Evolutionary conservation across 176 grass and related monocot species (phyloP).

Genomic region (Triticum aestivum): IWGSC_CS_RefSeq_v2.1 NC_057812.1:51204662-51205161

Average conservation of each 20-base stretch:
- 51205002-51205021: too few relatives aligned
- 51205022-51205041: background rate
- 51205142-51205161: background rate
- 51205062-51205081: background rate
- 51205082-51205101: background rate
- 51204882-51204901: background rate
- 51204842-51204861: conserved; percentile 12
- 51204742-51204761: conserved; percentile 4
- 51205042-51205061: too few relatives aligned
- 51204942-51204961: too few relatives aligned
- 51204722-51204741: background rate
- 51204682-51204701: conserved; percentile 9
- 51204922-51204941: background rate
- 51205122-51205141: background rate
- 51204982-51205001: too few relatives aligned
- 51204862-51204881: too few relatives aligned
- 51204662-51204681: background rate
- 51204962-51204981: too few relatives aligned
- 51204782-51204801: background rate
- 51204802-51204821: conserved; percentile 17
- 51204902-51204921: background rate
- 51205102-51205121: background rate
- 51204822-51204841: conserved; percentile 36
- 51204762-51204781: conserved; percentile 25
- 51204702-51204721: background rate